phyloP scores from a whole-genome alignment of 225 moss, liverwort and hornwort genomes.

The Anthoceros angustus region DNA sequence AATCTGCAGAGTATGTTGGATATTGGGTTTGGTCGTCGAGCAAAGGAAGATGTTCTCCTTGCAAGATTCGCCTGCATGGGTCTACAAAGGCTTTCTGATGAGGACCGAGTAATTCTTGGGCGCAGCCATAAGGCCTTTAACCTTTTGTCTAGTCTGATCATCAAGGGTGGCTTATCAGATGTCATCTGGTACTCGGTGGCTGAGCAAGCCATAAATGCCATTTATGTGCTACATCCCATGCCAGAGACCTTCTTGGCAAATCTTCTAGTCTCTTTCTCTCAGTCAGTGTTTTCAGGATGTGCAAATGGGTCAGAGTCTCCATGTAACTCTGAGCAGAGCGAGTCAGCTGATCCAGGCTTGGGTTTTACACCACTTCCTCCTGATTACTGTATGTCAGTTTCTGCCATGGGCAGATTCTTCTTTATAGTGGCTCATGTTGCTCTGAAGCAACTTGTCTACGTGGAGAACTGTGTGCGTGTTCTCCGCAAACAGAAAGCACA shows the following conservation, averaged over 20 bases:
- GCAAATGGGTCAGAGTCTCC: constrained; percentile 19
- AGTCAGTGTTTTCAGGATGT: constrained; percentile 28
- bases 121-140: constrained; percentile 63
- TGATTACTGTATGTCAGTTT: constrained; percentile 19
- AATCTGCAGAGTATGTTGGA: constrained; percentile 87
- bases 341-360: constrained; percentile 21
- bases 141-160: constrained; percentile 62
- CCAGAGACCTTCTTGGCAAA: constrained; percentile 62
- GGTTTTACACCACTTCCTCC: constrained; percentile 13
- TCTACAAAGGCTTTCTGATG: constrained; percentile 70
- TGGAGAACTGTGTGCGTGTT: constrained; percentile 60
- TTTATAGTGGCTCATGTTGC: constrained; percentile 72
- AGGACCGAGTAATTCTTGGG: constrained; percentile 44
- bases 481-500: constrained; percentile 66
- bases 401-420: constrained; percentile 54
- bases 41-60: constrained; percentile 74
- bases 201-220: constrained; percentile 85
- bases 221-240: constrained; percentile 77
- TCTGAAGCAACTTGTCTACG: constrained; percentile 81
- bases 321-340: constrained; percentile 13
- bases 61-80: constrained; percentile 89
- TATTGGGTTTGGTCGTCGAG: constrained; percentile 91
- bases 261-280: constrained; percentile 48
- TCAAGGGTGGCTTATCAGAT: constrained; percentile 58
- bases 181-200: constrained; percentile 83